phyloP scores from a whole-genome alignment of 2,329 filamentous ascomycete species.

The Fusarium ramigenum region DNA sequence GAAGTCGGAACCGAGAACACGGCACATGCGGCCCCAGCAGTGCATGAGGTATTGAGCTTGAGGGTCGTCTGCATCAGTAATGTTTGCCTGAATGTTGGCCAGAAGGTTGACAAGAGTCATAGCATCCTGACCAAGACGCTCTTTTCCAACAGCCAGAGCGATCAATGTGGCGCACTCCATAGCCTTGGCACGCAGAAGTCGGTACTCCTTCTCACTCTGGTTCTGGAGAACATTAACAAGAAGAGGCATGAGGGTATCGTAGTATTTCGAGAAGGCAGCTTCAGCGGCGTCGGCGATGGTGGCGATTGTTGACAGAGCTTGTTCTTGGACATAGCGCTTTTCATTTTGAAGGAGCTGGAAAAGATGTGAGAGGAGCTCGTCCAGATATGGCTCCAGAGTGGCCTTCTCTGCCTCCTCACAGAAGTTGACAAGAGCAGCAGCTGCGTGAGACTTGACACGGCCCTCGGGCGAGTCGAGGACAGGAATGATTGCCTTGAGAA shows the following conservation, averaged over 20 bases:
- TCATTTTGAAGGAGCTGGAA: slow-evolving; percentile 89
- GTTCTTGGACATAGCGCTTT: slow-evolving; percentile 97
- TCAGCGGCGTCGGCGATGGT: slow-evolving; percentile 99
- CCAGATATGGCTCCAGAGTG: slow-evolving; percentile 91
- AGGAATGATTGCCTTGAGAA: slow-evolving; percentile 90
- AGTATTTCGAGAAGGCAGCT: slow-evolving; percentile 93
- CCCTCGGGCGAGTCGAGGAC: slow-evolving; percentile 90
- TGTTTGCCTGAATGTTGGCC: slow-evolving; percentile 84
- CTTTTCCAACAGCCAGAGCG: slow-evolving; percentile 91
- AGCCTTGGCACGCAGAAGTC: slow-evolving; percentile 91
- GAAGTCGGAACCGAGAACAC: slow-evolving; percentile 90
- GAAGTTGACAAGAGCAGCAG: slow-evolving; percentile 98
- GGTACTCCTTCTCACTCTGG: slow-evolving; percentile 93
- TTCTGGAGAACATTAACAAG: slow-evolving; percentile 88
- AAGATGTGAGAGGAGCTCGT: slow-evolving; percentile 83
- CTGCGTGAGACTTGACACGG: slow-evolving; percentile 95
- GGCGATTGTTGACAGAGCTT: slow-evolving; percentile 95
- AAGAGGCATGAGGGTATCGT: slow-evolving; percentile 93
- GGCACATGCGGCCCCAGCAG: slow-evolving; percentile 99
- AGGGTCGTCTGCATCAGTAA: slow-evolving; percentile 91
- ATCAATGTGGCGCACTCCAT: slow-evolving; percentile 99
- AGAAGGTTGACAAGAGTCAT: slow-evolving; percentile 87
- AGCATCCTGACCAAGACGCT: slow-evolving; percentile 88
- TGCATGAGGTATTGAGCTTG: slow-evolving; percentile 97
- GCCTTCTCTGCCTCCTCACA: slow-evolving; percentile 97